These are phyloP conservation scores for Carallia pectinifolia DNA, from an alignment of 345 rosid genomes.

Conservation along the genomic window DNA sequence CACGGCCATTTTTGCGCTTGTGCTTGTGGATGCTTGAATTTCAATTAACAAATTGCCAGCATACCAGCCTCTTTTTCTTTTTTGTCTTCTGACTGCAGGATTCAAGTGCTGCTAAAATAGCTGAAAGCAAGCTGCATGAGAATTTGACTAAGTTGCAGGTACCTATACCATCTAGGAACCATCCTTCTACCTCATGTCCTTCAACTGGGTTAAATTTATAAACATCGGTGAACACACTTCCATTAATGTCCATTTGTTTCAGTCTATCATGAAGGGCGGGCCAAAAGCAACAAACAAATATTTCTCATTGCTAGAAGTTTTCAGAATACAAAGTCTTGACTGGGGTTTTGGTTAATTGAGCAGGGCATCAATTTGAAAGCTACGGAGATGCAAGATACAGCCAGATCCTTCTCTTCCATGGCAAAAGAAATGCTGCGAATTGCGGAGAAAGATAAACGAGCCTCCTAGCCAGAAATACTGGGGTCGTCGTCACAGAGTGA, in stretches of 20 bases:
- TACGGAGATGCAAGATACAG: constrained; percentile 77
- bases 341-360: constrained; percentile 1
- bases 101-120: constrained; percentile 63
- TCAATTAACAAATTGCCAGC: not conserved
- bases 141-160: constrained; percentile 77
- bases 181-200: not conserved
- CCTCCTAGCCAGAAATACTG: constrained; percentile 22
- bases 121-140: constrained; percentile 84
- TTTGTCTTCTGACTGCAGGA: constrained; percentile 45
- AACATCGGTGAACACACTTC: too few species aligned
- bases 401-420: constrained; percentile 81
- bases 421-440: constrained; percentile 67
- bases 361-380: constrained; percentile 78
- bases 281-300: too few species aligned
- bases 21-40: too few species aligned
- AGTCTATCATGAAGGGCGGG: too few species aligned
- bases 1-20: too few species aligned
- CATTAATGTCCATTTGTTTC: too few species aligned
- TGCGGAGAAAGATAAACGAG: constrained; percentile 59
- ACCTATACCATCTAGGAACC: constrained; percentile 2
- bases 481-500: too few species aligned
- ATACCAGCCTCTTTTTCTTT: not conserved
- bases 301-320: not conserved
- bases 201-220: too few species aligned
- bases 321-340: not conserved